Conservation (phyloP, 2,329 filamentous ascomycete species). For the Penicillium freii region DNA sequence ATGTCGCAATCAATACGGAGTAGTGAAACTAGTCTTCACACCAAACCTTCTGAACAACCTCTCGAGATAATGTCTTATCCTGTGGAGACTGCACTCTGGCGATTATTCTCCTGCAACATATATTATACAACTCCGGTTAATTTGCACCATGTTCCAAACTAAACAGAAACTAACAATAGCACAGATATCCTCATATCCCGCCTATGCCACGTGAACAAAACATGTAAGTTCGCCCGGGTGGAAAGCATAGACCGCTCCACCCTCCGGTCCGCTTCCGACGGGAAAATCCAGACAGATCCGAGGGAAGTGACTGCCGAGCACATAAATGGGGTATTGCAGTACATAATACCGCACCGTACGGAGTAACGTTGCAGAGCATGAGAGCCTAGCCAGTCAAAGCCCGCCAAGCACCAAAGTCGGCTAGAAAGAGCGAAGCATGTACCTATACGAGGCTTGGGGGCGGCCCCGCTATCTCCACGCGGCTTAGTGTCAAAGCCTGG, state of each 20-base stretch:
- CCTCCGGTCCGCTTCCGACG: not conserved
- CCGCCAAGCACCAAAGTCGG: not conserved
- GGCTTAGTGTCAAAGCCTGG: not conserved
- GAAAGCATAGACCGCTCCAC: not conserved
- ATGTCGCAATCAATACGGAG: not conserved
- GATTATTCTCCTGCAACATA: no score
- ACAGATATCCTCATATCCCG: not conserved
- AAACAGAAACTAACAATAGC: not conserved
- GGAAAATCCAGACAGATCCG: not conserved
- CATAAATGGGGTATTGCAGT: not conserved
- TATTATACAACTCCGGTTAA: not conserved
- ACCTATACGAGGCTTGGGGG: not conserved
- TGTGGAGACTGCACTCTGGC: not conserved
- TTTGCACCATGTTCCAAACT: no score
- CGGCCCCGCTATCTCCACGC: not conserved
- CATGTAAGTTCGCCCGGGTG: not conserved
- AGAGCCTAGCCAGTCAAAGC: not conserved
- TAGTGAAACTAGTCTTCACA: not conserved
- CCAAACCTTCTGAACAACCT: not conserved
- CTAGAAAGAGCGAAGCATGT: not conserved
- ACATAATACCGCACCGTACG: not conserved
- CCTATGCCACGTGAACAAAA: not conserved
- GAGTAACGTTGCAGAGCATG: not conserved
- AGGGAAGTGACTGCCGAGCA: not conserved
- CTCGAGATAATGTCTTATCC: not conserved